Percentiles rank a stretch among this genome's conserved stretches.
phyloP scores from a whole-genome alignment of 805 yeast genomes.

The Blastobotrys peoriensis region DNA sequence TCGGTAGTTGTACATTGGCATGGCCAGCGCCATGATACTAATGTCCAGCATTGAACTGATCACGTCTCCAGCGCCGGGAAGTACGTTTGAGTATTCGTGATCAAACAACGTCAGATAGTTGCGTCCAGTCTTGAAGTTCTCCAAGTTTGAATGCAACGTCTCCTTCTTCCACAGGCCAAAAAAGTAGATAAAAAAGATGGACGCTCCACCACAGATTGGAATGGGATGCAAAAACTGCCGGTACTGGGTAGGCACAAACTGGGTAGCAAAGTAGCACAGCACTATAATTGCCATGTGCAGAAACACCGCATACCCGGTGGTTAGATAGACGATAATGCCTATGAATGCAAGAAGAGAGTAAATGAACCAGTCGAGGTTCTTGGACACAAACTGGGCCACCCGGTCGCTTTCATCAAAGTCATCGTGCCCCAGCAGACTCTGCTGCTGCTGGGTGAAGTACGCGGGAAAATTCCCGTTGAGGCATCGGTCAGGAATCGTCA shows the following conservation, averaged over 20 bases:
- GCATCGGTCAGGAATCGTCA: conserved; percentile 3
- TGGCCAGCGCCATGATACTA: conserved; percentile 65
- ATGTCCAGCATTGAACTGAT: conserved; percentile 67
- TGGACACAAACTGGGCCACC: conserved; percentile 24
- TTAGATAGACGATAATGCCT: conserved; percentile 58
- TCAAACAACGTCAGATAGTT: conserved; percentile 56
- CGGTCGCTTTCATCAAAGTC: conserved; percentile 20
- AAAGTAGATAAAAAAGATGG: conserved; percentile 58
- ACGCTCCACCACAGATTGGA: conserved; percentile 55
- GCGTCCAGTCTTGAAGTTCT: conserved; percentile 61
- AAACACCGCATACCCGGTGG: conserved; percentile 51
- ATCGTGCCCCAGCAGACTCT: conserved; percentile 19
- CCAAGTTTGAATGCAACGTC: conserved; percentile 41
- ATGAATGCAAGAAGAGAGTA: conserved; percentile 43
- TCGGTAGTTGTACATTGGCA: conserved; percentile 74
- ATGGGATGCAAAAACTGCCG: conserved; percentile 64
- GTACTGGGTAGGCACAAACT: conserved; percentile 41
- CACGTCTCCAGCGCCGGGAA: conserved; percentile 83
- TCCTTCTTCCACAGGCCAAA: conserved; percentile 47
- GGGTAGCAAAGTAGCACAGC: conserved; percentile 46
- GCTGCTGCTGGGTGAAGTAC: conserved; percentile 1
- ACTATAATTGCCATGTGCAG: conserved; percentile 59
- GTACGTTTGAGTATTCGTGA: conserved; percentile 26
- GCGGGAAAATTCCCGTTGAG: not conserved
- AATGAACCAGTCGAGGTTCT: conserved; percentile 51